Conservation (phyloP, 2,329 filamentous ascomycete genomes). For the Shiraia sp. region DNA sequence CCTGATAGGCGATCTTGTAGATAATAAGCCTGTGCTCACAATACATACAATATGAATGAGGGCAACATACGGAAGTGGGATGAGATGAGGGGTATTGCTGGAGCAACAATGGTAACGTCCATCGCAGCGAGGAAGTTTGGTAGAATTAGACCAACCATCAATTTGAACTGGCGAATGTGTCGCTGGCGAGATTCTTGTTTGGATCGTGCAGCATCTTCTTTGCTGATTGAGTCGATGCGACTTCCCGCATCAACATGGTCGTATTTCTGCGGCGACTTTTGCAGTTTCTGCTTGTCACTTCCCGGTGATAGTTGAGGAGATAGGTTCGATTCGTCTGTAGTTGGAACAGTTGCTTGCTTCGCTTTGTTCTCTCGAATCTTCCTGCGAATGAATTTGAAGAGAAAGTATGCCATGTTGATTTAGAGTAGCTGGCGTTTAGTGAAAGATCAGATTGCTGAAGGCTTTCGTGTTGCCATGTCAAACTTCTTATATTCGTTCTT, state of each 20-base stretch:
- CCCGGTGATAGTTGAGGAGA: slow-evolving; percentile 17
- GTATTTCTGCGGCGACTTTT: neutral
- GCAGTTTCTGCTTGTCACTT: slow-evolving; percentile 2
- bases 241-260: neutral
- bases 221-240: slow-evolving; percentile 13
- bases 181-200: slow-evolving; percentile 16
- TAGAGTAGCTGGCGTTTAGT: neutral
- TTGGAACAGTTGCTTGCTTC: slow-evolving; percentile 19
- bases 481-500: slow-evolving; percentile 11
- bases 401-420: slow-evolving; percentile 25
- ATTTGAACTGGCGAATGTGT: slow-evolving; percentile 59
- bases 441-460: neutral
- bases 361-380: slow-evolving; percentile 26
- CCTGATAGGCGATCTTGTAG: slow-evolving; percentile 58
- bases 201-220: slow-evolving; percentile 13
- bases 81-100: slow-evolving; percentile 65
- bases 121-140: slow-evolving; percentile 66
- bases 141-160: slow-evolving; percentile 62
- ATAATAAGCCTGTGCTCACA: slow-evolving; percentile 3
- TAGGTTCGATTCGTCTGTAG: slow-evolving; percentile 28
- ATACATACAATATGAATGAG: neutral
- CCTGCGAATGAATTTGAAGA: slow-evolving; percentile 31
- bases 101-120: slow-evolving; percentile 67
- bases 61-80: slow-evolving; percentile 61
- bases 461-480: neutral